Evolutionary conservation across 192 early-diverging fungal species (phyloP), one percentile per base, ranked within the genome.

Genomic region (Backusella tarrabulga): DNA sequence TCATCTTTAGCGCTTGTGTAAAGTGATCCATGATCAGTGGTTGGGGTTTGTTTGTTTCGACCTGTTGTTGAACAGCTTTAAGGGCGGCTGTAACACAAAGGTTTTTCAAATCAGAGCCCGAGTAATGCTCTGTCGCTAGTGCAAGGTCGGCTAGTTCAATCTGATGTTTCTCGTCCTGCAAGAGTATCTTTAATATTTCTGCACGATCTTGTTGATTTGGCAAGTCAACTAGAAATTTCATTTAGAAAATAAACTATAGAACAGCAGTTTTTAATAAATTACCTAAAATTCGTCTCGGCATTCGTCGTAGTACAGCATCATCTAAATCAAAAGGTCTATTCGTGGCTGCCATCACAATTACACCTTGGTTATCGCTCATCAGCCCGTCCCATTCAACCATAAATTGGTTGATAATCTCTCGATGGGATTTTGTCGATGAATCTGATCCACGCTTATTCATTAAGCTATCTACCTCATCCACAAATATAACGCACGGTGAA

Each of bases 361-460:
- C 89, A 34, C 95, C 92, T 41, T 89, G 80, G 77, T 96, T 96
- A 41, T 90, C 81, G 2, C 88, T 87, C 9, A 90, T 87, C 42
- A 95, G 81, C 5, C 97, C 97, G 77, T 98, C 97, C 96, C 97
- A 99, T 81, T 99, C 97, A 17, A 91, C 89, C 96, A 98, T 98
- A 74, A 99, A 97, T 83, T 99, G 95, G 71, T 97, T 97, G 79
- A 97, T 86, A 2, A 93, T 91, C 80, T 96, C 94, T 66, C 90
- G 90, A 56, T 91, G 91, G 36, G 89, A 85, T 72, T 87, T 90
- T 54, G 86, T 82, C 23, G 84, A 85, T 14, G 85, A 83, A 54
- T 85, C 82, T 3, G 82, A 79, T 15, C 90, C 83, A 42, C 95
- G 87, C 14, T 90, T 85, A 17, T 92, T 87, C 85, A 98, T 95